Percentiles rank a stretch among this genome's conserved stretches.
Conservation (phyloP, 441 rosid species). For the Daphne laureola region DNA sequence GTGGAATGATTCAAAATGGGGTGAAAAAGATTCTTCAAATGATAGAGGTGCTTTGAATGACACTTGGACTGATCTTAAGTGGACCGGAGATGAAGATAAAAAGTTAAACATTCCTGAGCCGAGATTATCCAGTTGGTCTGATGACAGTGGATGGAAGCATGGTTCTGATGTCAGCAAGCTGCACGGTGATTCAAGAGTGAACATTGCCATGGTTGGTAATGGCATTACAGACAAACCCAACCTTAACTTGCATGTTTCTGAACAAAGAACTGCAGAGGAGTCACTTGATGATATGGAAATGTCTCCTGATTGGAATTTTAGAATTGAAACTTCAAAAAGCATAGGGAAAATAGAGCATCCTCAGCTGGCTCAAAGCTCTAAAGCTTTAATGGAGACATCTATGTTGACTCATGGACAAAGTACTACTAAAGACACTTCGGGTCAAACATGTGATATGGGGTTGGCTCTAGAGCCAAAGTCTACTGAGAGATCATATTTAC, state of each 20-base stretch:
- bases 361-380: conserved; percentile 24
- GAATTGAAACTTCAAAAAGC: conserved; percentile 35
- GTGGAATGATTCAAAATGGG: conserved; percentile 18
- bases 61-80: conserved; percentile 16
- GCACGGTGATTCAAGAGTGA: conserved; percentile 17
- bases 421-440: conserved; percentile 22
- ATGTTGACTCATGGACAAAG: conserved; percentile 25
- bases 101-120: conserved; percentile 20
- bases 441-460: conserved; percentile 20
- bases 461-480: conserved; percentile 23
- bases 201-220: conserved; percentile 23
- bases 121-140: conserved; percentile 25
- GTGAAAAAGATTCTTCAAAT: conserved; percentile 13
- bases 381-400: conserved; percentile 24
- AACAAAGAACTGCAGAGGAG: conserved; percentile 34
- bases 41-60: conserved; percentile 13
- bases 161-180: conserved; percentile 21
- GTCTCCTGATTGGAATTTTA: conserved; percentile 89
- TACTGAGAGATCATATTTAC: conserved; percentile 27
- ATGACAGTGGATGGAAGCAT: conserved; percentile 29
- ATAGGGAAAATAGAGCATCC: conserved; percentile 27
- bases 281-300: conserved; percentile 69
- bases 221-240: conserved; percentile 28
- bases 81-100: conserved; percentile 24
- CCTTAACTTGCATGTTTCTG: conserved; percentile 22